Base-by-base conservation (phyloP, 139 green algal genomes). In the Axilococcus clingmanii region DNA sequence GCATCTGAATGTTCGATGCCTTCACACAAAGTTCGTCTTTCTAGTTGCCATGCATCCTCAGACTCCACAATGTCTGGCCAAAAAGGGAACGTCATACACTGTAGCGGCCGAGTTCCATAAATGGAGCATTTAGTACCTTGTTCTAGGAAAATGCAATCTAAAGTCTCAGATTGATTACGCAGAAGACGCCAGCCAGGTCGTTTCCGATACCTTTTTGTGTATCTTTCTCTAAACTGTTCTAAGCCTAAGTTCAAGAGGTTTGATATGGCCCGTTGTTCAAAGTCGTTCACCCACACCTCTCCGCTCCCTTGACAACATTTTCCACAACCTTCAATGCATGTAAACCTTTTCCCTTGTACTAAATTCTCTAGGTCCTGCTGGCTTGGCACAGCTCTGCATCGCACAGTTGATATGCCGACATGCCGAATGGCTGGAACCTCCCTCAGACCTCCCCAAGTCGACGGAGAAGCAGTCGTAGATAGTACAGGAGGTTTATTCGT, bases 51-150 rank as follows among this genome's bases (percentile, higher is more conserved):
- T 14, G 14, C 5, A 8, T 51, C 16, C 15, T 33, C 24, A 35
- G 36, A 43, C 36, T 51, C 12, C 15, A 51, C n/a, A 9, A 51
- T 16, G 9, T 51, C 44, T 34, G 44, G 44, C 44, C 44, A 51
- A 20, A 20, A 51, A 17, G 44, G 44, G 19, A 36, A 51, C 24
- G 44, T 51, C 15, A 27, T 19, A 23, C 44, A 51, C 14, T 51
- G 44, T 35, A 35, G 23, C 19, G 44, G 44, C 15, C 44, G 23
- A 12, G 27, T 27, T 8, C 44, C 44, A 33, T 51, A 51, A 14
- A 51, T 27, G 15, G 9, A 20, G 44, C 44, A 51, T 22, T 48
- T 48, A 12, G 23, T 51, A 32, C 20, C 44, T 17, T 51, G 4
- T 20, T 34, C 44, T 35, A 51, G n/a, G 20, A 51, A 51, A 16